Evolutionary conservation across 1,284 basidiomycete species (phyloP).

Genomic region (Ganoderma sp.): DNA sequence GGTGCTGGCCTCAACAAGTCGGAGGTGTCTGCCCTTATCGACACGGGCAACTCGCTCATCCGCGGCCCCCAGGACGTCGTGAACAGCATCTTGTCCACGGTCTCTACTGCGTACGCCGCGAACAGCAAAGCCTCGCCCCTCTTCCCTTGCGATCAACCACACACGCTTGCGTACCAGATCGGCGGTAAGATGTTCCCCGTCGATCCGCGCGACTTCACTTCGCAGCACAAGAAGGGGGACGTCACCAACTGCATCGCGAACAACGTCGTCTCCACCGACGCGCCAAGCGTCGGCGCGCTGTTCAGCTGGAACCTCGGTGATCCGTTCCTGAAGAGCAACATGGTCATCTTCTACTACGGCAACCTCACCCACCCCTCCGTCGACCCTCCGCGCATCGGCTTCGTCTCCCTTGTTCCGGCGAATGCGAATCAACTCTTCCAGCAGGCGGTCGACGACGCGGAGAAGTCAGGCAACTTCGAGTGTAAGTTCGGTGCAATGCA

Average conservation of each 20-base stretch:
- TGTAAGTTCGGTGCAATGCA: conserved; percentile 8
- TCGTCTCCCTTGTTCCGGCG: conserved; percentile 67
- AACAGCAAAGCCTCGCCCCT: conserved; percentile 36
- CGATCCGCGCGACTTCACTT: conserved; percentile 68
- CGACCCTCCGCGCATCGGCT: conserved; percentile 72
- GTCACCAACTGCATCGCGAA: conserved; percentile 51
- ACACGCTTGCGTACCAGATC: conserved; percentile 64
- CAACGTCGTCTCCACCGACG: conserved; percentile 49
- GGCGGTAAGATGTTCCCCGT: conserved; percentile 67
- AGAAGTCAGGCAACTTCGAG: conserved; percentile 45
- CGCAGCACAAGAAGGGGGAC: conserved; percentile 46
- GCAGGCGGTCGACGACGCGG: conserved; percentile 48
- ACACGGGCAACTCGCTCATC: conserved; percentile 52
- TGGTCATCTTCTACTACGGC: conserved; percentile 65
- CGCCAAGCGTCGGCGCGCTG: conserved; percentile 19
- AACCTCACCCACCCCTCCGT: conserved; percentile 65
- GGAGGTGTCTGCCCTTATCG: conserved; percentile 55
- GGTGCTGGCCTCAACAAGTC: conserved; percentile 41
- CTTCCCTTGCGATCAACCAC: conserved; percentile 54
- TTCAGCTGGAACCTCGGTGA: conserved; percentile 48
- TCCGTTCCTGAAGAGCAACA: conserved; percentile 49
- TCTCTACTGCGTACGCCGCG: conserved; percentile 44
- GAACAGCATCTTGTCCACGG: conserved; percentile 46
- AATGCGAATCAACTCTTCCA: conserved; percentile 52
- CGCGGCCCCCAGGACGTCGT: conserved; percentile 48